phyloP scores from a whole-genome alignment of 2,329 filamentous ascomycete species.

The Monosporascus ibericus region DNA sequence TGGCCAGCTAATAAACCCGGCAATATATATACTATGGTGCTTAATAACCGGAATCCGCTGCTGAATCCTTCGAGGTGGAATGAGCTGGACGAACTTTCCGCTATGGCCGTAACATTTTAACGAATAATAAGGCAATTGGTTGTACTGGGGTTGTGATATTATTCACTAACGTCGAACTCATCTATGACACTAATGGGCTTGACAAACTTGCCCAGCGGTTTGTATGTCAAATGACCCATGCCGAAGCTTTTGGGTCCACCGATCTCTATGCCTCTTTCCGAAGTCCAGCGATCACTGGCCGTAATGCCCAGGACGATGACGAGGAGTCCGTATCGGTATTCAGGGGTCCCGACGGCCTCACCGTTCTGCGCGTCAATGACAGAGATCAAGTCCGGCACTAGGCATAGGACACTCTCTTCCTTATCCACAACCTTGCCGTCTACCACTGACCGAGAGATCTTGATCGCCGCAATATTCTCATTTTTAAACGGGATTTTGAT shows the following conservation, averaged over 20 bases:
- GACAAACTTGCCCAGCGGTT: slow-evolving; percentile 40
- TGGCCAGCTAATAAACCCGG: too few relatives aligned
- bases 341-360: slow-evolving; percentile 49
- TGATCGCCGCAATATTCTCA: slow-evolving; percentile 60
- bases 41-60: too few relatives aligned
- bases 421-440: slow-evolving; percentile 29
- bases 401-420: slow-evolving; percentile 35
- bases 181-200: slow-evolving; percentile 49
- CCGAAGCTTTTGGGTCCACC: slow-evolving; percentile 45
- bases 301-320: slow-evolving; percentile 43
- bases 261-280: slow-evolving; percentile 40
- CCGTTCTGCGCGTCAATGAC: slow-evolving; percentile 52
- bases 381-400: slow-evolving; percentile 51
- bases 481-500: slow-evolving; percentile 68
- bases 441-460: slow-evolving; percentile 16
- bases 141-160: not conserved
- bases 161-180: slow-evolving; percentile 30
- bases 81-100: too few relatives aligned
- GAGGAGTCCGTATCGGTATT: slow-evolving; percentile 48
- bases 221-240: slow-evolving; percentile 40
- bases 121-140: too few relatives aligned
- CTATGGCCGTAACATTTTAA: too few relatives aligned
- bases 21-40: too few relatives aligned
- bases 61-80: too few relatives aligned
- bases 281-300: slow-evolving; percentile 39